Conservation (phyloP, 768 basidiomycete genomes). For the Hericium alpestre region DNA sequence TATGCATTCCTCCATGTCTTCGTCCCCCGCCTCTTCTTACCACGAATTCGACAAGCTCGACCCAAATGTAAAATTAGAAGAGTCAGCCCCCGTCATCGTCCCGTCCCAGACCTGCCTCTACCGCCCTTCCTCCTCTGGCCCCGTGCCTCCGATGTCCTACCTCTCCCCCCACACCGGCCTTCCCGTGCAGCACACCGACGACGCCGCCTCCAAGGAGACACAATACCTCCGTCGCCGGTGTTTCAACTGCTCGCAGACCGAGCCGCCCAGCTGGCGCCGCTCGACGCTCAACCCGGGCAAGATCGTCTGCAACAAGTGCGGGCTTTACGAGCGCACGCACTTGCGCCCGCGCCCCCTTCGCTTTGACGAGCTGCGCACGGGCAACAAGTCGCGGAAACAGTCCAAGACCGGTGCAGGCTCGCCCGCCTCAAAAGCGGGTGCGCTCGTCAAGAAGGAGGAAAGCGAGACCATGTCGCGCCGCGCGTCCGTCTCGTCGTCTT, state of each 20-base stretch:
- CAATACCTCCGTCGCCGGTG: slow-evolving; percentile 82
- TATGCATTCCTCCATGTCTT: slow-evolving; percentile 18
- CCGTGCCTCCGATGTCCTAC: slow-evolving; percentile 21
- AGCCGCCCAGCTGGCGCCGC: slow-evolving; percentile 82
- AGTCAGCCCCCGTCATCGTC: slow-evolving; percentile 46
- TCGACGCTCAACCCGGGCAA: slow-evolving; percentile 84
- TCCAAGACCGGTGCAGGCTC: slow-evolving; percentile 25
- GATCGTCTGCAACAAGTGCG: slow-evolving; percentile 92
- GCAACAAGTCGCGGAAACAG: slow-evolving; percentile 72
- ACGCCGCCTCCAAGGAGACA: slow-evolving; percentile 83
- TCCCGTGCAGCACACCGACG: slow-evolving; percentile 80
- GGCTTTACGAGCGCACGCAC: slow-evolving; percentile 84
- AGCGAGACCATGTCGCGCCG: slow-evolving; percentile 34
- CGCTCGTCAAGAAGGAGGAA: slow-evolving; percentile 48
- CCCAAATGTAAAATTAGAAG: slow-evolving; percentile 56
- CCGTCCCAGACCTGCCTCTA: slow-evolving; percentile 50
- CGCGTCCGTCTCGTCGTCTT: slow-evolving; percentile 54
- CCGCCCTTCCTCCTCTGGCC: slow-evolving; percentile 26
- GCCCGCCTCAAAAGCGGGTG: slow-evolving; percentile 19
- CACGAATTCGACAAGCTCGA: slow-evolving; percentile 37
- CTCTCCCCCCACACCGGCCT: slow-evolving; percentile 38
- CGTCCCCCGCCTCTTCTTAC: slow-evolving; percentile 35
- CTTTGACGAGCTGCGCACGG: slow-evolving; percentile 79
- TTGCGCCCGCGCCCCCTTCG: slow-evolving; percentile 72
- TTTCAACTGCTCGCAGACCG: slow-evolving; percentile 88